Base-by-base conservation (phyloP, 2,329 filamentous ascomycete species). In the Diplodia scrobiculata region DNA sequence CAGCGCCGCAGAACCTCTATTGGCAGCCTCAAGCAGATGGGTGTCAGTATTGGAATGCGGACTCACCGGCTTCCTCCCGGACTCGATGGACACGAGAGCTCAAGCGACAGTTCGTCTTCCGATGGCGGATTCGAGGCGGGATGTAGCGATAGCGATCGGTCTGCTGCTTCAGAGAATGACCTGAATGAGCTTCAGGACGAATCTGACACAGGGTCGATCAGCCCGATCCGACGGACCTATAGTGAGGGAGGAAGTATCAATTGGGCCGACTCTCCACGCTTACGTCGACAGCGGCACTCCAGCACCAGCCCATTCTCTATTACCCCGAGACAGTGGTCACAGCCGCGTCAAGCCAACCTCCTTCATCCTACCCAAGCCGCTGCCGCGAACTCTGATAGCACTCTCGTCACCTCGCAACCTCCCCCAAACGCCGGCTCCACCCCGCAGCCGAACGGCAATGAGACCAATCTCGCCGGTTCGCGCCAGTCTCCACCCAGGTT, bases 1-100 rank as follows among this genome's bases (percentile, higher is more conserved):
- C 86, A 84, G 66, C 87, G 69, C 82, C 84, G 76, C 54, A 79
- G 80, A 68, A 77, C 78, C 34, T 82, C 83, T 3, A 75, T 83
- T 9, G 79, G 79, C 19, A 80, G 81, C 63, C 72, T 84, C 63
- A 77, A 76, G 32, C 77, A 78, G 11, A 77, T 90, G 55, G 88
- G 88, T 2, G 82, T 91, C 25, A 90, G 82, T 69, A 82, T 91
- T 68, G 89, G 89, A 1, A 93, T 94, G 78, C 88, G 88, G 69
- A 92, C 91, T 2, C 89, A 92, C 69, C 86, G 87, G 65, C 78
- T 96, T 1, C 83, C 87, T 9, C 83, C 86, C 66, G 84, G 86
- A 27, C 83, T 89, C 3, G 80, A 82, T 60, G 81, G 79, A 66
- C 78, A 82, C 45, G 77, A 76, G 13, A 64, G 58, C 38, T 68